phyloP scores from a whole-genome alignment of 257 asterid species.

The Przewalskia tangutica region DNA sequence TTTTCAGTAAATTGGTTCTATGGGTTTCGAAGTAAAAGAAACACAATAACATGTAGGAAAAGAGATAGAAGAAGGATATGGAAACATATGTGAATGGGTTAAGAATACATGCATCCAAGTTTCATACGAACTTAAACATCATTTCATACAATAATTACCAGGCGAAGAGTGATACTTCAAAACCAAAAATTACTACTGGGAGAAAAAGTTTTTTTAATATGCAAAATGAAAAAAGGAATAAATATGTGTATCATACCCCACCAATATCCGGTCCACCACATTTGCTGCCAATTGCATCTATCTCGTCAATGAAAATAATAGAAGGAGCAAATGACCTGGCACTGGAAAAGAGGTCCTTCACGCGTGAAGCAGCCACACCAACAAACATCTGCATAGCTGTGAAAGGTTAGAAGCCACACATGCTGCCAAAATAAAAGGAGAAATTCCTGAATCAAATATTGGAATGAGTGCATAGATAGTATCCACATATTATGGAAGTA shows the following conservation, averaged over 20 bases:
- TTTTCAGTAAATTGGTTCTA: not conserved
- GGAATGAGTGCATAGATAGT: not conserved
- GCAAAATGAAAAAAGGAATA: not conserved
- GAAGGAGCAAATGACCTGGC: conserved; percentile 98
- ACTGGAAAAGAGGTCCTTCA: conserved; percentile 91
- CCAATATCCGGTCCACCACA: conserved; percentile 99
- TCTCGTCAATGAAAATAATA: conserved; percentile 94
- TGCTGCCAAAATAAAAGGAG: not conserved
- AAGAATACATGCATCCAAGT: not conserved
- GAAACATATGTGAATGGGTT: not conserved
- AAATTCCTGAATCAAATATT: not conserved
- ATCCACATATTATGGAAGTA: not conserved
- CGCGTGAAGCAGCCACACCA: conserved; percentile 99
- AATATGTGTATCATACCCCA: conserved; percentile 59
- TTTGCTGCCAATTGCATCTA: conserved; percentile 98
- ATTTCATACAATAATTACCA: not conserved
- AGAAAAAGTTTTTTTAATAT: not conserved
- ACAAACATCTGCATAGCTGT: conserved; percentile 77
- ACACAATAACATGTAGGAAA: not conserved
- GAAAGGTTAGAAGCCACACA: not conserved
- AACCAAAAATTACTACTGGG: not conserved
- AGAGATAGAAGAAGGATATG: not conserved
- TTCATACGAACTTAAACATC: not conserved
- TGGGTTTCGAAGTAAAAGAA: not conserved
- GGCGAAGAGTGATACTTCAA: not conserved